Percentiles rank a stretch among this genome's conserved stretches.
These are phyloP conservation scores for Mimosa pudica DNA, from an alignment of 306 rosid species.

Conservation along the genomic window DNA sequence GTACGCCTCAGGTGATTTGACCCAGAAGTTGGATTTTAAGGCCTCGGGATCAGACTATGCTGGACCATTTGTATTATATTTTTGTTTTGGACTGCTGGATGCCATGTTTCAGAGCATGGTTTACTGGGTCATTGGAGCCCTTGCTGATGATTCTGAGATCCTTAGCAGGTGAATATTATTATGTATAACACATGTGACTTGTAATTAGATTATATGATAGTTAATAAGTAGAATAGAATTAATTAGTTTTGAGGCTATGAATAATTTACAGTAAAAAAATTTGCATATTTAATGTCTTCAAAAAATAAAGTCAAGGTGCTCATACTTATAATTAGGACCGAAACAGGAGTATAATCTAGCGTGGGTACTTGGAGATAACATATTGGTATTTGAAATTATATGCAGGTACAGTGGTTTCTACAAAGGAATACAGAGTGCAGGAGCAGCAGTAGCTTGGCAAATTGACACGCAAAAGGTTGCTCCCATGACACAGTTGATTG, in stretches of 20 bases:
- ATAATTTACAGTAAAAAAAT: too few species aligned
- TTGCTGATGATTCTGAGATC: constrained; percentile 82
- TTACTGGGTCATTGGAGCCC: constrained; percentile 88
- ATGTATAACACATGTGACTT: too few species aligned
- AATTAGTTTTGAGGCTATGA: too few species aligned
- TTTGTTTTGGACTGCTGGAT: constrained; percentile 80
- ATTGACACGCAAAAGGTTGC: constrained; percentile 45
- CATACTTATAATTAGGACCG: too few species aligned
- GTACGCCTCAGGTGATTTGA: constrained; percentile 31
- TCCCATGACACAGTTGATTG: constrained; percentile 50
- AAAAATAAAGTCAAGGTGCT: background rate
- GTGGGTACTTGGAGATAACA: background rate
- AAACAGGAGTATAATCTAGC: too few species aligned
- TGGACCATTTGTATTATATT: constrained; percentile 81
- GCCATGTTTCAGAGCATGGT: constrained; percentile 88
- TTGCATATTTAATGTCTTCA: too few species aligned
- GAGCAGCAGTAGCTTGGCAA: constrained; percentile 81
- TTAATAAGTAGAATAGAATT: too few species aligned
- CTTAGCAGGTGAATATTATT: constrained; percentile 71
- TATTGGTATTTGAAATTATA: background rate
- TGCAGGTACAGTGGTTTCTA: constrained; percentile 65
- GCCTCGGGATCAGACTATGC: constrained; percentile 52
- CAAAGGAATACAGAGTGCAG: constrained; percentile 75
- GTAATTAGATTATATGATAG: too few species aligned
- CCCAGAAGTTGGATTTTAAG: constrained; percentile 64